Percentiles rank a stretch among this genome's conserved stretches.
Conservation (phyloP, 2,329 filamentous ascomycete genomes). For the Trichoderma sp. region DNA sequence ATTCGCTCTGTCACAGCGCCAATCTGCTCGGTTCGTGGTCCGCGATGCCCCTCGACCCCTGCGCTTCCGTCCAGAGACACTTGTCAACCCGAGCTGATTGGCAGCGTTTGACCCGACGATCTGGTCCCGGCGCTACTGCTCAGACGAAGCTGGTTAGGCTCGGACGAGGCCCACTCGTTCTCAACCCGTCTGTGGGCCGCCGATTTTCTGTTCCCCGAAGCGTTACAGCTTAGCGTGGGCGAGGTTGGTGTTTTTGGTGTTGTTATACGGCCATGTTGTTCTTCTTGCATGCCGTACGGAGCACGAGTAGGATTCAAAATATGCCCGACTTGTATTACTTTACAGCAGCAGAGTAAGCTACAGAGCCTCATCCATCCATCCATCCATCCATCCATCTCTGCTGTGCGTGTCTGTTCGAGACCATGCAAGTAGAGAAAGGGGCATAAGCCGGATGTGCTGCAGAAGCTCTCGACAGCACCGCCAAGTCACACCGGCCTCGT, state of each 20-base stretch:
- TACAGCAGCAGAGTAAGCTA: not conserved
- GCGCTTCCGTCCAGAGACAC: not conserved
- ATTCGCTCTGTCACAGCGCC: slow-evolving; percentile 10
- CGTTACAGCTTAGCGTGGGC: not conserved
- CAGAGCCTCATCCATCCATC: not conserved
- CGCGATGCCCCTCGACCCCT: slow-evolving; percentile 14
- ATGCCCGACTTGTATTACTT: not conserved
- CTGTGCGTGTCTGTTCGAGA: not conserved
- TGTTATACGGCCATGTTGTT: no score
- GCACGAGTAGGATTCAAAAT: not conserved
- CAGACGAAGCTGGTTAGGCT: slow-evolving; percentile 29
- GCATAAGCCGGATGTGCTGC: slow-evolving; percentile 4
- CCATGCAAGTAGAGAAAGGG: not conserved
- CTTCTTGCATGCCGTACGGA: not conserved
- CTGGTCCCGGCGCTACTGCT: slow-evolving; percentile 34
- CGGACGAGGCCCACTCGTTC: slow-evolving; percentile 24
- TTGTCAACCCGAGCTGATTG: slow-evolving; percentile 19
- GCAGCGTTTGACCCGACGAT: slow-evolving; percentile 29
- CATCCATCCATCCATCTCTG: not conserved
- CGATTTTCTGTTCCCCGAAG: slow-evolving; percentile 5
- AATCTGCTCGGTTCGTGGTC: slow-evolving; percentile 18
- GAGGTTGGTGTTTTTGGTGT: not conserved
- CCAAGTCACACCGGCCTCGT: not conserved
- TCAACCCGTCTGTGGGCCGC: slow-evolving; percentile 15
- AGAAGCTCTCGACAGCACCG: not conserved